phyloP scores from a whole-genome alignment of 257 asterid species.

The Fraxinus americana region DNA sequence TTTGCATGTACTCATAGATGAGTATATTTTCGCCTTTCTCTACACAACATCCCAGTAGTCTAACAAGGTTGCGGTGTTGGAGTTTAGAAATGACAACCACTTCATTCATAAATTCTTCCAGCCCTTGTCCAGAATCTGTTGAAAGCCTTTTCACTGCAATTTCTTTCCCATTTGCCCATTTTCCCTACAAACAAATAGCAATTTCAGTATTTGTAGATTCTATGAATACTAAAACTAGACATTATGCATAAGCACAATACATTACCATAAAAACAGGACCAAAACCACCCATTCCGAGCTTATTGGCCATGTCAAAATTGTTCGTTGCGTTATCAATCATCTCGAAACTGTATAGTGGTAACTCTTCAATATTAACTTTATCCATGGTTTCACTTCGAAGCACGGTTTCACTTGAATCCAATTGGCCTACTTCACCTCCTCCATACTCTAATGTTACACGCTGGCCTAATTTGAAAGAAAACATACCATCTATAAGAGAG shows the following conservation, averaged over 20 bases:
- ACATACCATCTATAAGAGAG: not conserved
- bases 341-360: constrained; percentile 38
- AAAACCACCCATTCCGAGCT: constrained; percentile 51
- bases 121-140: not conserved
- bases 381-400: constrained; percentile 27
- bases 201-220: not conserved
- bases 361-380: constrained; percentile 33
- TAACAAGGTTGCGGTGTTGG: constrained; percentile 17
- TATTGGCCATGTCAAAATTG: constrained; percentile 28
- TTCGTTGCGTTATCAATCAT: constrained; percentile 34
- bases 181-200: not conserved
- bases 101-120: constrained; percentile 15
- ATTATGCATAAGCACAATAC: not conserved
- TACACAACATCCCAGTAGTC: not conserved
- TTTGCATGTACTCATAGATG: constrained; percentile 10
- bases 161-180: constrained; percentile 7
- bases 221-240: no score
- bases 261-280: constrained; percentile 46
- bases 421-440: constrained; percentile 7
- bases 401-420: constrained; percentile 20
- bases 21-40: constrained; percentile 4
- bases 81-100: constrained; percentile 7
- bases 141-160: constrained; percentile 19
- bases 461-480: constrained; percentile 14
- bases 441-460: not conserved